Percentiles rank a stretch among this genome's conserved stretches.
phyloP scores from a whole-genome alignment of 1,284 basidiomycete species.

The Gymnopus androsaceus region DNA sequence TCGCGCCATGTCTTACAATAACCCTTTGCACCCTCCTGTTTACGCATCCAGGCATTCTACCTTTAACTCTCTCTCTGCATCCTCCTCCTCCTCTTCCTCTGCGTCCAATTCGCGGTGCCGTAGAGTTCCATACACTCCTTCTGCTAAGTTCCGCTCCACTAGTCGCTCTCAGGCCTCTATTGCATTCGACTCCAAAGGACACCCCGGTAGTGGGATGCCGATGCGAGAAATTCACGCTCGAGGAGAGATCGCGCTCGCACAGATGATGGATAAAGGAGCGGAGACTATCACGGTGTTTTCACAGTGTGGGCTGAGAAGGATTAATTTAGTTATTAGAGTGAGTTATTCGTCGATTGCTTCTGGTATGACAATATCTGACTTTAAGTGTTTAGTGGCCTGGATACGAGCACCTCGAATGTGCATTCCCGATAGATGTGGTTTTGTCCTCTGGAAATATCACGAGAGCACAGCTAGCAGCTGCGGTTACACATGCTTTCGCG shows the following conservation, averaged over 20 bases:
- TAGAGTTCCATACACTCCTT: neutral
- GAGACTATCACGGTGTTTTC: neutral
- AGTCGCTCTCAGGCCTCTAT: neutral
- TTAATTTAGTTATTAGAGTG: neutral
- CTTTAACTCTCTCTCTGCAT: neutral
- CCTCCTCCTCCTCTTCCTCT: neutral
- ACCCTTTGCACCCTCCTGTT: neutral
- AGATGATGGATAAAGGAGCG: conserved; percentile 3
- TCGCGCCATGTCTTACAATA: neutral
- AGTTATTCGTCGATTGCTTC: neutral
- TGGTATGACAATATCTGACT: neutral
- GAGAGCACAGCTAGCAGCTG: neutral
- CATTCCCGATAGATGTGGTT: neutral
- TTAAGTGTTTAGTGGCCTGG: neutral
- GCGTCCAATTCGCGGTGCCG: neutral
- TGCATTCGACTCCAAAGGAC: neutral
- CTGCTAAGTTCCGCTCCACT: neutral
- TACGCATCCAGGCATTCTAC: neutral
- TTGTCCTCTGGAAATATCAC: neutral
- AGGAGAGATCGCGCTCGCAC: neutral
- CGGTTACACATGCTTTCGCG: neutral
- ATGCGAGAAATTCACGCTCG: conserved; percentile 2
- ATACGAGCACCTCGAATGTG: conserved; percentile 1
- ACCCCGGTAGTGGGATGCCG: neutral
- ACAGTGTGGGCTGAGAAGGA: neutral